phyloP scores from a whole-genome alignment of 2,329 filamentous ascomycete genomes.

The Cadophora gregata region DNA sequence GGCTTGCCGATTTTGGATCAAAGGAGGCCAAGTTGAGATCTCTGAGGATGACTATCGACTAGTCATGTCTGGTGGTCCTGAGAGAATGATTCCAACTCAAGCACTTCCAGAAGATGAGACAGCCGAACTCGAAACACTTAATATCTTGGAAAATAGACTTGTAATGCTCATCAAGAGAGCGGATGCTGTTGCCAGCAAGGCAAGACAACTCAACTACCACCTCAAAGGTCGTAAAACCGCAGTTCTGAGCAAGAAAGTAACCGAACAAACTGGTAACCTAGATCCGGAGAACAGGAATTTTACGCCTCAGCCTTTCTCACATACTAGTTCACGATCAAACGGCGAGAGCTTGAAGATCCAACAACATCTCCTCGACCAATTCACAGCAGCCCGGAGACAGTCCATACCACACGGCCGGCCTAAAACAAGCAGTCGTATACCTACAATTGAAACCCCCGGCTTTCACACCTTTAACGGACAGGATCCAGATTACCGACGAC shows the following conservation, averaged over 20 bases:
- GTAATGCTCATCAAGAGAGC: slow-evolving; percentile 79
- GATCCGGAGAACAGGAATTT: slow-evolving; percentile 27
- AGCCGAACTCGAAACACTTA: slow-evolving; percentile 82
- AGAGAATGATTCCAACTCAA: slow-evolving; percentile 80
- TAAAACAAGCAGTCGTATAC: slow-evolving; percentile 27
- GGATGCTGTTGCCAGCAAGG: slow-evolving; percentile 74
- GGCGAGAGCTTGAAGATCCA: slow-evolving; percentile 48
- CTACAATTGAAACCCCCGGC: slow-evolving; percentile 20
- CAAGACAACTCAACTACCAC: slow-evolving; percentile 81
- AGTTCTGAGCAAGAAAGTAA: slow-evolving; percentile 68
- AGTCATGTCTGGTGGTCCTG: slow-evolving; percentile 81
- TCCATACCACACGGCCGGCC: slow-evolving; percentile 33
- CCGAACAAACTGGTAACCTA: slow-evolving; percentile 38
- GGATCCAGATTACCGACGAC: slow-evolving; percentile 38
- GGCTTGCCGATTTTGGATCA: slow-evolving; percentile 82
- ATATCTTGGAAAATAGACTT: slow-evolving; percentile 81
- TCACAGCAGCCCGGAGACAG: slow-evolving; percentile 44
- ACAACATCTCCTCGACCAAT: slow-evolving; percentile 62
- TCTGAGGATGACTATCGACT: slow-evolving; percentile 86
- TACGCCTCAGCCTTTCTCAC: slow-evolving; percentile 37
- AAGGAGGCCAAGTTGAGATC: slow-evolving; percentile 83
- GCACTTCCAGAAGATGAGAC: slow-evolving; percentile 86
- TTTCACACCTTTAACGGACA: slow-evolving; percentile 31
- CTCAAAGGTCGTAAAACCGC: slow-evolving; percentile 76
- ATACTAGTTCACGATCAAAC: slow-evolving; percentile 50